phyloP scores from a whole-genome alignment of 2,329 filamentous ascomycete genomes.

The Penicillium sp. region DNA sequence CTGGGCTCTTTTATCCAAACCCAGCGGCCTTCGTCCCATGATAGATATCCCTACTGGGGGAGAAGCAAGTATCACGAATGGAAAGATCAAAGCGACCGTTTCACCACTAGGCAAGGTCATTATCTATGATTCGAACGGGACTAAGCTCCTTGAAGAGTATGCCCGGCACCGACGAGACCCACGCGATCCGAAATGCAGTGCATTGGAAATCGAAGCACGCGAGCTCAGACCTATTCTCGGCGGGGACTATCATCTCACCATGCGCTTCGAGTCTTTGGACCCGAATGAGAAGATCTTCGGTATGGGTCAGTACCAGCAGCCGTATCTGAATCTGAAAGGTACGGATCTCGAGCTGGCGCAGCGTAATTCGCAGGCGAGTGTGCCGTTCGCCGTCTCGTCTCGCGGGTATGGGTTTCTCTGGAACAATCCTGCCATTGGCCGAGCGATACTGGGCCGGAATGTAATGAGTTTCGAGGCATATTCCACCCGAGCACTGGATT shows the following conservation, averaged over 20 bases:
- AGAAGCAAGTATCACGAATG: conserved; percentile 48
- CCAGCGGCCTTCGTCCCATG: conserved; percentile 7
- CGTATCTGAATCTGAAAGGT: conserved; percentile 62
- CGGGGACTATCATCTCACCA: conserved; percentile 57
- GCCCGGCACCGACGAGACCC: conserved; percentile 51
- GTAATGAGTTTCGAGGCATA: conserved; percentile 61
- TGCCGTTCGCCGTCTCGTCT: conserved; percentile 61
- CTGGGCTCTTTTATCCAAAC: conserved; percentile 35
- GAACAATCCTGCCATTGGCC: conserved; percentile 64
- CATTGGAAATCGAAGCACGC: conserved; percentile 56
- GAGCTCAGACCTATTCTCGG: conserved; percentile 57
- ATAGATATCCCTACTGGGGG: conserved; percentile 20
- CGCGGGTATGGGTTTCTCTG: conserved; percentile 63
- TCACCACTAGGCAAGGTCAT: conserved; percentile 51
- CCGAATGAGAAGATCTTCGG: conserved; percentile 62
- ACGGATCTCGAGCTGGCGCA: conserved; percentile 63
- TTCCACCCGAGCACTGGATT: conserved; percentile 59
- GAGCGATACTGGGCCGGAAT: conserved; percentile 61
- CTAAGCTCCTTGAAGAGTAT: conserved; percentile 54
- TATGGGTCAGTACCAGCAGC: conserved; percentile 69
- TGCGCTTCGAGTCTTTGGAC: conserved; percentile 57
- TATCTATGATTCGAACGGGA: conserved; percentile 45
- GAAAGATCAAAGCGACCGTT: conserved; percentile 49
- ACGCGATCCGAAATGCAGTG: conserved; percentile 58
- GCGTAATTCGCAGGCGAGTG: conserved; percentile 64